Evolutionary conservation across 1,284 basidiomycete genomes (phyloP).

Genomic region (Hemileia vastatrix): DNA sequence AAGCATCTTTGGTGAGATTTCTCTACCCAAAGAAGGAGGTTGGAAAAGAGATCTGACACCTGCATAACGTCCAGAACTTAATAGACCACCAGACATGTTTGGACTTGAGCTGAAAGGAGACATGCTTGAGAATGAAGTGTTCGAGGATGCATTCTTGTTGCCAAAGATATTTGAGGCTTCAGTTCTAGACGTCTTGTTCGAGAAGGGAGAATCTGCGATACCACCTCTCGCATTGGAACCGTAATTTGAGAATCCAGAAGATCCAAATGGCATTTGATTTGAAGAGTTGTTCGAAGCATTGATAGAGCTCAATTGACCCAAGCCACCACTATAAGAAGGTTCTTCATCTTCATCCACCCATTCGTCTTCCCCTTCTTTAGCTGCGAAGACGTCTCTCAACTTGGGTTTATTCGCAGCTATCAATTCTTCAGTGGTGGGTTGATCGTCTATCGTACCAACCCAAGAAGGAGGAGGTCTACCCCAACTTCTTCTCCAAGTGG

Average conservation of each 20-base stretch:
- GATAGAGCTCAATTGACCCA: constrained; percentile 33
- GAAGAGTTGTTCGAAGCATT: neutral
- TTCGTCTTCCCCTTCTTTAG: constrained; percentile 30
- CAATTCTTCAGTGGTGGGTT: constrained; percentile 14
- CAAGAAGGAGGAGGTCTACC: constrained; percentile 37
- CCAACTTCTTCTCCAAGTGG: constrained; percentile 35
- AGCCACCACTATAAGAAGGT: constrained; percentile 32
- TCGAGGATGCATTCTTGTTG: too few species aligned
- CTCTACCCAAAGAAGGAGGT: constrained; percentile 29
- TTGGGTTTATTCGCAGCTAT: constrained; percentile 17
- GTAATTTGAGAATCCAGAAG: neutral
- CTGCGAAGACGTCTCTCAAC: constrained; percentile 37
- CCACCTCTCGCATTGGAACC: neutral
- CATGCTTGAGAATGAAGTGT: too few species aligned
- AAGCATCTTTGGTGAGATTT: constrained; percentile 29
- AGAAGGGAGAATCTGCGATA: too few species aligned
- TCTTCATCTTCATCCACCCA: constrained; percentile 38
- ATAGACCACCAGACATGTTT: constrained; percentile 2
- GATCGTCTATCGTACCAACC: constrained; percentile 34
- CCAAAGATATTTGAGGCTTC: too few species aligned
- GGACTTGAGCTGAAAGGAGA: too few species aligned
- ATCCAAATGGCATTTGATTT: neutral
- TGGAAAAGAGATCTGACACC: constrained; percentile 32
- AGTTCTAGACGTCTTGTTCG: too few species aligned
- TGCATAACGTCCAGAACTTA: constrained; percentile 26